Evolutionary conservation across 2,329 filamentous ascomycete genomes (phyloP).

Genomic region (Madurella fahalii): DNA sequence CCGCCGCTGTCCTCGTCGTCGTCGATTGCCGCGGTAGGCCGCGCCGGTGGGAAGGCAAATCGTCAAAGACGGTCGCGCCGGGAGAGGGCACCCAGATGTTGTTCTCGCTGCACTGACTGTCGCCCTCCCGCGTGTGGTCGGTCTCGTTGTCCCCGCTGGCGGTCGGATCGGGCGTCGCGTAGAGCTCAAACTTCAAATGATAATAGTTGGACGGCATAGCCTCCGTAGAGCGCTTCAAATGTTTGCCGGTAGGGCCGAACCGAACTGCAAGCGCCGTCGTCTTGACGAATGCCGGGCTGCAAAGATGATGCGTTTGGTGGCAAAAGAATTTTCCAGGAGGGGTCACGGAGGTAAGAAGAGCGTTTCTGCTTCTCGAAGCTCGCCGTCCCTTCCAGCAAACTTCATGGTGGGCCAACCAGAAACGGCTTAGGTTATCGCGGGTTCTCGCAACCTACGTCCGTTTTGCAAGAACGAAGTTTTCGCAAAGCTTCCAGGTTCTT

Average conservation of each 20-base stretch:
- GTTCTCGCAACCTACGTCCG: not conserved
- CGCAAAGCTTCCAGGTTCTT: not conserved
- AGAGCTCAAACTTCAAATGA: constrained; percentile 64
- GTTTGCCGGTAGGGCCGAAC: not conserved
- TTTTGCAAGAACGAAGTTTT: not conserved
- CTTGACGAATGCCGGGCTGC: not conserved
- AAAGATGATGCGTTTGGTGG: not conserved
- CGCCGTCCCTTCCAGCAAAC: not conserved
- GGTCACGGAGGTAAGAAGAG: constrained; percentile 17
- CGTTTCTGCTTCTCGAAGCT: constrained; percentile 13
- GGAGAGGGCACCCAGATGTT: constrained; percentile 49
- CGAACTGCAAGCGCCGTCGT: not conserved
- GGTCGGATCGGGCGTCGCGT: constrained; percentile 43
- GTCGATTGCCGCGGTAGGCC: constrained; percentile 2
- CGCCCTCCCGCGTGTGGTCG: not conserved
- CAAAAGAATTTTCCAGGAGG: not conserved
- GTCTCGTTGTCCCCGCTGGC: constrained; percentile 9
- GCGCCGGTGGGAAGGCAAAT: constrained; percentile 49
- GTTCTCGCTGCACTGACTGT: constrained; percentile 11
- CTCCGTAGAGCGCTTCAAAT: constrained; percentile 12
- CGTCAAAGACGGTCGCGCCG: constrained; percentile 50
- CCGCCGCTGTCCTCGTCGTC: not conserved
- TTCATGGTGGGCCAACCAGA: not conserved
- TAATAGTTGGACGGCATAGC: constrained; percentile 61
- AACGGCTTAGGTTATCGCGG: not conserved